phyloP scores from a whole-genome alignment of 2,329 filamentous ascomycete species.

The Capronia coronata region DNA sequence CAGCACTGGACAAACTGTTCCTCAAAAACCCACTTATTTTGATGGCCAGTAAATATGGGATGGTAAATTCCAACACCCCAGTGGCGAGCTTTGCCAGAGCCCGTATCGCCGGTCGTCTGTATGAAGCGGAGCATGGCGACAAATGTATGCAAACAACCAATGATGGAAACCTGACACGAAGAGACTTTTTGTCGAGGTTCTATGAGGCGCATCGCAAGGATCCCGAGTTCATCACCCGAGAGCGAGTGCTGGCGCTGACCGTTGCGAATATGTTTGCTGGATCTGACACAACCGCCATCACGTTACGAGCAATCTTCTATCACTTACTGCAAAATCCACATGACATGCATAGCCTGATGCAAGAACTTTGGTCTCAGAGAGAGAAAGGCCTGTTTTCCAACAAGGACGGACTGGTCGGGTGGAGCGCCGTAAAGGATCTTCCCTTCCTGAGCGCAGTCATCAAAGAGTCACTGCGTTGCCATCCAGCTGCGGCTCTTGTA shows the following conservation, averaged over 20 bases:
- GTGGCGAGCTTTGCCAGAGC: no score
- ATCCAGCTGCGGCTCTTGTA: conserved; percentile 33
- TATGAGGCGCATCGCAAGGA: conserved; percentile 24
- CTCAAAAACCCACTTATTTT: conserved; percentile 33
- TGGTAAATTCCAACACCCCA: no score
- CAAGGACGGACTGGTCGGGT: conserved; percentile 30
- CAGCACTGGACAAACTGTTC: conserved; percentile 34
- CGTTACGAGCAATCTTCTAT: conserved; percentile 65
- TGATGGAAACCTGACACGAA: no score
- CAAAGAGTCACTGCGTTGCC: conserved; percentile 36
- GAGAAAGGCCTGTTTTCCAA: conserved; percentile 25
- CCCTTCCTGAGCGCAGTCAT: conserved; percentile 34
- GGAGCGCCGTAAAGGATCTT: conserved; percentile 30
- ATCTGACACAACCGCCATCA: conserved; percentile 73
- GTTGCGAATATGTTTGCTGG: conserved; percentile 51
- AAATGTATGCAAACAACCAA: no score
- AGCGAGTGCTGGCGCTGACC: no score
- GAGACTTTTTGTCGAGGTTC: no score
- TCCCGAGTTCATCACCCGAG: conserved; percentile 18
- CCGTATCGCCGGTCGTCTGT: no score
- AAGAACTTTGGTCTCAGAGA: conserved; percentile 30
- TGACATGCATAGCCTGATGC: conserved; percentile 27
- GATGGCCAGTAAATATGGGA: no score
- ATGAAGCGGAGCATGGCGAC: no score
- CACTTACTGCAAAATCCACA: conserved; percentile 60